A percentile compares a stretch with the other conserved stretches of the same genome.
Conservation (phyloP, 78 protist species). For the Planoprotostelium fungivorum region DNA sequence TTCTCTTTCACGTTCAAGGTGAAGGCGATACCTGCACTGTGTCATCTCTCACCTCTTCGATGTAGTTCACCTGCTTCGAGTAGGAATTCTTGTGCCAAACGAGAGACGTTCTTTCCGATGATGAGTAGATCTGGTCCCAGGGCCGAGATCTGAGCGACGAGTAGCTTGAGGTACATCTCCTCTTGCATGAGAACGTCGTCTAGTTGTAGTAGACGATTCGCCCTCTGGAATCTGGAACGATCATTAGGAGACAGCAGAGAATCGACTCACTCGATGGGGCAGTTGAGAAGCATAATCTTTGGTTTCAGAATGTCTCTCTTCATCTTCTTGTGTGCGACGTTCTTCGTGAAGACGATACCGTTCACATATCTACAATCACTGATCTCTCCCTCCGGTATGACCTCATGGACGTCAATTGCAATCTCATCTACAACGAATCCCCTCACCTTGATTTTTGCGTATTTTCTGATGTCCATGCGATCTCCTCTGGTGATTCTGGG, state of each 20-base stretch:
- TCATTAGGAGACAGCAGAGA: neutral
- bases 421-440: no score
- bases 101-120: constrained; percentile 47
- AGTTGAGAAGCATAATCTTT: constrained; percentile 51
- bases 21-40: constrained; percentile 41
- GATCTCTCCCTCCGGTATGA: constrained; percentile 21
- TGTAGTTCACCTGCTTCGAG: constrained; percentile 8
- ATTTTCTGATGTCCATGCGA: constrained; percentile 34
- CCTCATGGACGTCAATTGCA: neutral
- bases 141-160: constrained; percentile 52
- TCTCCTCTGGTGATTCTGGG: constrained; percentile 21
- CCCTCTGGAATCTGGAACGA: constrained; percentile 31
- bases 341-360: constrained; percentile 63
- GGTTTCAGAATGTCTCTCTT: constrained; percentile 36
- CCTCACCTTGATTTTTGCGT: constrained; percentile 4
- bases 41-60: no score
- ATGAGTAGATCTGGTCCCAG: constrained; percentile 58
- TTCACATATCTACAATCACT: constrained; percentile 22
- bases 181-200: constrained; percentile 69
- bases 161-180: constrained; percentile 40
- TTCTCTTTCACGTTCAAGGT: constrained; percentile 55
- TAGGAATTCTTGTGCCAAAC: constrained; percentile 68
- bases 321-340: constrained; percentile 74
- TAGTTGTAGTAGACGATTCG: constrained; percentile 29
- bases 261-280: constrained; percentile 55